Evolutionary conservation across 2,329 filamentous ascomycete species (phyloP).

Genomic region (Fusarium bulbicola): DNA sequence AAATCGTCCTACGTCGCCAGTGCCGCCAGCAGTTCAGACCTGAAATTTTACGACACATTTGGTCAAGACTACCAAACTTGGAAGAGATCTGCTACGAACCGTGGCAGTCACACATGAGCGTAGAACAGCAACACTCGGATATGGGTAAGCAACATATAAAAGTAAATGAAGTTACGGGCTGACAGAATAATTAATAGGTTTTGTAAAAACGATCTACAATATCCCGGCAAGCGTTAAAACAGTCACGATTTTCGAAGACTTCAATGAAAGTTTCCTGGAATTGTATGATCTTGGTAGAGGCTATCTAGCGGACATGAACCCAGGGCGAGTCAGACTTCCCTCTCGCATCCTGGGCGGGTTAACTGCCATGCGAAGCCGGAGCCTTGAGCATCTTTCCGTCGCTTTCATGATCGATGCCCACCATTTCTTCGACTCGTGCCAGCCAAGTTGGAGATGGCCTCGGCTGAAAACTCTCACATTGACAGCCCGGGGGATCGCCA

Average conservation of each 20-base stretch:
- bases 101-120: not conserved
- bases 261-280: slow-evolving; percentile 20
- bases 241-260: slow-evolving; percentile 24
- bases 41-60: not conserved
- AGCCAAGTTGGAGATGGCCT: not conserved
- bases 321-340: not conserved
- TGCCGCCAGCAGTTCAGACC: slow-evolving; percentile 12
- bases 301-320: accelerated
- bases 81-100: slow-evolving; percentile 9
- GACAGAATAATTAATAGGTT: accelerated
- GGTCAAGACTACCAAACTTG: slow-evolving; percentile 3
- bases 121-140: not conserved
- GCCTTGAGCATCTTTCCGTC: slow-evolving; percentile 4
- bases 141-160: not conserved
- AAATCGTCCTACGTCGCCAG: slow-evolving; percentile 15
- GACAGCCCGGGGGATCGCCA: not conserved
- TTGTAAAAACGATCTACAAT: accelerated
- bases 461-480: not conserved
- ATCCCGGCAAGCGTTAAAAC: slow-evolving; percentile 36
- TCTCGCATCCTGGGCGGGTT: accelerated
- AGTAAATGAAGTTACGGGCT: not conserved
- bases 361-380: not conserved
- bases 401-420: not conserved
- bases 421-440: slow-evolving; percentile 1
- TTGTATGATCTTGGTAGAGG: not conserved